phyloP scores from a whole-genome alignment of 2,329 filamentous ascomycete genomes.

The Orbilia brochopaga region DNA sequence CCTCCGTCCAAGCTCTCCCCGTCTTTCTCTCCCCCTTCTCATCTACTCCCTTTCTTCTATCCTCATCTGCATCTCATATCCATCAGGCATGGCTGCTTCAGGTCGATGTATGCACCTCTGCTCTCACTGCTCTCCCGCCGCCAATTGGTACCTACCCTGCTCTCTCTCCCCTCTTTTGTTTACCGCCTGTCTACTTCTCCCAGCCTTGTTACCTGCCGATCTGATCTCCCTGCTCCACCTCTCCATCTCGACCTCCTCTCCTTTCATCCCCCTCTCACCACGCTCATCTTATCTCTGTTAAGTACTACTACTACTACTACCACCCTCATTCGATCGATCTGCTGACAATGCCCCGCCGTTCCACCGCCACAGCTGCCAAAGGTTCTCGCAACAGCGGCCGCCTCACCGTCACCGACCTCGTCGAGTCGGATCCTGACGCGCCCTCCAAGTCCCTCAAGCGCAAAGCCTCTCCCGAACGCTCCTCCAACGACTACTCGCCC shows the following conservation, averaged over 20 bases:
- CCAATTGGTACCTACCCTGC: not conserved
- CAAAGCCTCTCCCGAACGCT: slow-evolving; percentile 44
- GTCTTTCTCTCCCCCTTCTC: slow-evolving; percentile 8
- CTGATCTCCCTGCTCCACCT: too few relatives aligned
- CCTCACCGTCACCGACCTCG: slow-evolving; percentile 44
- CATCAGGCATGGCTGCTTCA: not conserved
- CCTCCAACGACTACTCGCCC: slow-evolving; percentile 31
- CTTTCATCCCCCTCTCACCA: too few relatives aligned
- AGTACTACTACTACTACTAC: not conserved
- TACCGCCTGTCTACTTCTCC: not conserved
- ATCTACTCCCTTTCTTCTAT: not conserved
- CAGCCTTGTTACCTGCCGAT: too few relatives aligned
- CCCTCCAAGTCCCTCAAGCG: slow-evolving; percentile 46
- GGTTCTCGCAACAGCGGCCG: slow-evolving; percentile 36
- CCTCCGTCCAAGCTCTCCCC: not conserved
- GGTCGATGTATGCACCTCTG: not conserved
- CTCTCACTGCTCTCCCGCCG: not conserved
- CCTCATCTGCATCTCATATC: not conserved
- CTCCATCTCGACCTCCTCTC: too few relatives aligned
- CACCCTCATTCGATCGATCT: not conserved
- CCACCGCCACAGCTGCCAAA: slow-evolving; percentile 24
- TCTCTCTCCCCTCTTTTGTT: not conserved
- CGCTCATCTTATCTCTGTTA: too few relatives aligned
- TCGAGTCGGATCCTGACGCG: slow-evolving; percentile 48
- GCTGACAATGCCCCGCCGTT: slow-evolving; percentile 24